Conservation (phyloP, 495 filamentous ascomycete genomes). For the Daldinia bambusicola region DNA sequence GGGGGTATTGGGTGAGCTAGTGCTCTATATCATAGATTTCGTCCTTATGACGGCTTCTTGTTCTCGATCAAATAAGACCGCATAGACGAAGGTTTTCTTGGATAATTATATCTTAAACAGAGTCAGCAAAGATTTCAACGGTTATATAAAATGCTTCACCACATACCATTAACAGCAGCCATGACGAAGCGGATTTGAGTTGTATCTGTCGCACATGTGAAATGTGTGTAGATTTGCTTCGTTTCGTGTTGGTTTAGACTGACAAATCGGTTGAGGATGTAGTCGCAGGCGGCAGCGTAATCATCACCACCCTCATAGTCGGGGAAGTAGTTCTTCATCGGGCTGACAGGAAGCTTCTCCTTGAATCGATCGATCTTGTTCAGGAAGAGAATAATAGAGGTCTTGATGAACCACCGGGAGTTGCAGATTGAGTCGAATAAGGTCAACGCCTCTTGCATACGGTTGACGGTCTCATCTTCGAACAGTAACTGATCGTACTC, state of each 20-base stretch:
- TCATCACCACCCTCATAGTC: conserved; percentile 97
- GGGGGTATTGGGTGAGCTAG: conserved; percentile 39
- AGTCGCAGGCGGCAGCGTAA: conserved; percentile 92
- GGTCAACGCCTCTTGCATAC: conserved; percentile 98
- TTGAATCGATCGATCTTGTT: conserved; percentile 99
- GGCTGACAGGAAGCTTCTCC: conserved; percentile 98
- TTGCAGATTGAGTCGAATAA: conserved; percentile 99
- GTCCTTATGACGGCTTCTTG: conserved; percentile 11
- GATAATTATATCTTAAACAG: conserved; percentile 90
- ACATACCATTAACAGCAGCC: conserved; percentile 97
- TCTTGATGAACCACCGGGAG: conserved; percentile 99
- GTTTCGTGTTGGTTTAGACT: conserved; percentile 98
- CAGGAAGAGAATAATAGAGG: conserved; percentile 98
- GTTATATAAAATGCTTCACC: not conserved
- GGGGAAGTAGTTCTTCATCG: conserved; percentile 99
- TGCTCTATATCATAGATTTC: conserved; percentile 26
- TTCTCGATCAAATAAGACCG: conserved; percentile 83
- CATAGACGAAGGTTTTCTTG: conserved; percentile 99
- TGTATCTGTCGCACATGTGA: conserved; percentile 98
- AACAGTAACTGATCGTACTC: conserved; percentile 99
- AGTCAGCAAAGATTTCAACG: conserved; percentile 44
- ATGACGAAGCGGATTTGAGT: conserved; percentile 99
- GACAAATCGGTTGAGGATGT: conserved; percentile 96
- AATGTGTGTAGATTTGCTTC: conserved; percentile 99
- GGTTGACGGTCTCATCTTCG: conserved; percentile 94